phyloP scores from a whole-genome alignment of 305 asterid species.

The Fraxinus nigra region DNA sequence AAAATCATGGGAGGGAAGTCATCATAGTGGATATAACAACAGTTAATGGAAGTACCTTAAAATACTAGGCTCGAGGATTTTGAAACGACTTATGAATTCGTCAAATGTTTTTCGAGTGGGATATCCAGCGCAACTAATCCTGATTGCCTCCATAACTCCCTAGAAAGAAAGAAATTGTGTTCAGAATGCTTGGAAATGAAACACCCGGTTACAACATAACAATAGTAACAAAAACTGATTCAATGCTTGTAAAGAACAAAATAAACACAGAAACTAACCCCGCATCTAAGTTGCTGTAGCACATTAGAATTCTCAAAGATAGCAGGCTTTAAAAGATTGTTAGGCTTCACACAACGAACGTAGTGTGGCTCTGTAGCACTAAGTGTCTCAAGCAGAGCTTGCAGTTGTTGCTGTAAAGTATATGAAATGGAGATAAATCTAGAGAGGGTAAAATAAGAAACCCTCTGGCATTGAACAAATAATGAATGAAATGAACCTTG shows the following conservation, averaged over 20 bases:
- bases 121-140: slow-evolving; percentile 97
- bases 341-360: slow-evolving; percentile 88
- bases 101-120: slow-evolving; percentile 82
- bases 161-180: slow-evolving; percentile 30
- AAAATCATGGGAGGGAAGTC: not conserved
- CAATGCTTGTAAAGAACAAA: not conserved
- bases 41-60: slow-evolving; percentile 42
- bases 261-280: slow-evolving; percentile 48
- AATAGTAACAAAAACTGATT: not conserved
- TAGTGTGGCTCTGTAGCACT: slow-evolving; percentile 87
- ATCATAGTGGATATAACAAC: not conserved
- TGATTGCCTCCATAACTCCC: slow-evolving; percentile 98
- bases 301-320: slow-evolving; percentile 84
- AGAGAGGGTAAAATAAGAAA: slow-evolving; percentile 10
- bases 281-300: slow-evolving; percentile 92
- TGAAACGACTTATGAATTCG: slow-evolving; percentile 70
- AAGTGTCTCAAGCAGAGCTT: slow-evolving; percentile 86
- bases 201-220: slow-evolving; percentile 6
- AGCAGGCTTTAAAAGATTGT: slow-evolving; percentile 76
- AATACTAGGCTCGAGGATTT: slow-evolving; percentile 63
- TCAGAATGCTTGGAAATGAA: slow-evolving; percentile 22
- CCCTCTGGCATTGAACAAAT: slow-evolving; percentile 8
- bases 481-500: slow-evolving; percentile 53
- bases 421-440: slow-evolving; percentile 26
- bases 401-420: slow-evolving; percentile 75